Base-by-base conservation (phyloP, 106 monocot species). In the Narthecium ossifragum region DNA sequence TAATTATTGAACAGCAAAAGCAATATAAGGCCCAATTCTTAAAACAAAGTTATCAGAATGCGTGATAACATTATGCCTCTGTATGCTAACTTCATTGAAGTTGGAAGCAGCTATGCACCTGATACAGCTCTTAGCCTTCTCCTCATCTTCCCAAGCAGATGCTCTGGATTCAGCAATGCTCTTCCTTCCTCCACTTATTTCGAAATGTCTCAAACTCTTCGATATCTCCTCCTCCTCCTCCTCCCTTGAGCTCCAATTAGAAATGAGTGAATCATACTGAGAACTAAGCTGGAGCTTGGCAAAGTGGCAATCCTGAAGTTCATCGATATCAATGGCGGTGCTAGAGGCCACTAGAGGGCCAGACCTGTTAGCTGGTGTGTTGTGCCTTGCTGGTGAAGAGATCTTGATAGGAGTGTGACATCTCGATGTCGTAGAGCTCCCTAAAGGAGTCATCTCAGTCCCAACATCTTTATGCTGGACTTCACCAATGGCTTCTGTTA, bases 221-320 rank as follows among this genome's bases (percentile, higher is more conserved):
- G 85, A 94, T 2, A 94, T 59, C 51, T 94, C 93, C 41, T 80
- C 77, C 36, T 89, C 88, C 33, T 94, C 93, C 73, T 86, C 89
- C 39, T 89, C 93, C 34, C 78, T 85, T 15, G 93, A 80, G 67
- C 74, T 83, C 93, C 93, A 94, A 37, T 82, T 75, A 0, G 82
- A 54, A 0, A 61, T 30, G 61, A 88, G 41, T 9, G 77, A 60
- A 46, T 86, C 87, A 37, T 70, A 88, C 51, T 84, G 75, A 2
- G 62, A 67, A 55, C 85, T 71, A 2, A 85, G 72, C 54, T 78
- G 65, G 27, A 92, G 84, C 81, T 81, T 84, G 10, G 80, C 84
- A 46, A 92, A 78, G 43, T 96, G 83, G 37, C 80, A 75, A 18
- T 88, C 90, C 11, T 86, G 75, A 6, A 96, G 76, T 57, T 86